These are phyloP conservation scores for Phytophthora pini DNA, from an alignment of 352 stramenopile genomes.

Conservation along the genomic window DNA sequence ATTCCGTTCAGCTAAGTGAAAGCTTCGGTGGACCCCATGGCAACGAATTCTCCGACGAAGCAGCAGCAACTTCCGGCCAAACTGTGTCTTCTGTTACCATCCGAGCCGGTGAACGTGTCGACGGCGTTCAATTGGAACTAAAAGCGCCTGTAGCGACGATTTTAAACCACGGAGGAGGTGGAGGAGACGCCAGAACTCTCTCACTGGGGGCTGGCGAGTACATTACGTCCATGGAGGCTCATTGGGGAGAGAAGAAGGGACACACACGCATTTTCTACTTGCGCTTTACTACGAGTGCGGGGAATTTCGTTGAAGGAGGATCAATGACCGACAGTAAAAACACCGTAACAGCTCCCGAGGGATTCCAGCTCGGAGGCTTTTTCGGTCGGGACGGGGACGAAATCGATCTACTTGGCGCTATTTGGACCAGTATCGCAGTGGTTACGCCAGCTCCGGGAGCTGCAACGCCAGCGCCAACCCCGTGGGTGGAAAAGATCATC, in stretches of 20 bases:
- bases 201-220: slow-evolving; percentile 5
- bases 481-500: slow-evolving; percentile 2
- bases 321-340: slow-evolving; percentile 11
- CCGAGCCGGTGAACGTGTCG: slow-evolving; percentile 10
- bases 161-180: slow-evolving; percentile 5
- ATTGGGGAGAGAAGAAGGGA: slow-evolving; percentile 10
- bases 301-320: slow-evolving; percentile 4
- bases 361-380: slow-evolving; percentile 13
- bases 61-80: slow-evolving; percentile 5
- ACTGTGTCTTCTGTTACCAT: slow-evolving; percentile 7
- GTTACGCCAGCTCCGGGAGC: neutral
- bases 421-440: slow-evolving; percentile 14
- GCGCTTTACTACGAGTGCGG: slow-evolving; percentile 8
- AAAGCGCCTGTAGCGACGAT: slow-evolving; percentile 7
- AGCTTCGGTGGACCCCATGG: slow-evolving; percentile 15
- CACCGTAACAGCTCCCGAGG: neutral
- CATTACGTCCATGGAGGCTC: slow-evolving; percentile 12
- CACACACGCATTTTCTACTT: slow-evolving; percentile 14
- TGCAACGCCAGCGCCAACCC: neutral
- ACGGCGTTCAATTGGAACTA: slow-evolving; percentile 7
- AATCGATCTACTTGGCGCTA: slow-evolving; percentile 8
- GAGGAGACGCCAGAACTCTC: slow-evolving; percentile 4
- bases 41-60: slow-evolving; percentile 6
- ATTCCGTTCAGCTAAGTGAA: slow-evolving; percentile 9
- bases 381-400: slow-evolving; percentile 18